Evolutionary conservation across 2,329 filamentous ascomycete species (phyloP).

Genomic region (Cladosporium colombiae): DNA sequence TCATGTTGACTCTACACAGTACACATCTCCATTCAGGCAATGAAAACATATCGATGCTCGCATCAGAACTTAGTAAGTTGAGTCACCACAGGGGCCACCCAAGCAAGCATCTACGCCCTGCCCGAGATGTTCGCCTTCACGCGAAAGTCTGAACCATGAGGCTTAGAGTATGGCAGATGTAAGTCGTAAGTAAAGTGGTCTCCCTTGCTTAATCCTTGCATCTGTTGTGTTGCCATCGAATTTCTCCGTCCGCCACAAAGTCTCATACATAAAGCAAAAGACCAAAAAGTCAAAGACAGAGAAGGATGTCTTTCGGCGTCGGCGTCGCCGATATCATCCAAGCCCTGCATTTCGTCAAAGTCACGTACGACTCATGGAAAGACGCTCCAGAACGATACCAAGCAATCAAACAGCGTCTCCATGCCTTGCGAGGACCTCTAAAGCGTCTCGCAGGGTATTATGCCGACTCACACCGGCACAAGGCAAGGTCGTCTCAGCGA

Average conservation of each 20-base stretch:
- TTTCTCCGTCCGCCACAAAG: neutral
- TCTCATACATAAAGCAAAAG: neutral
- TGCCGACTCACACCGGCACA: neutral
- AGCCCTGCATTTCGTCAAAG: neutral
- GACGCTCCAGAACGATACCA: conserved; percentile 7
- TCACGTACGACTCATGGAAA: conserved; percentile 1
- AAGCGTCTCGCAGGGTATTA: neutral
- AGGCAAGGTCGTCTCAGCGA: neutral
- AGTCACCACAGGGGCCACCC: conserved; percentile 1
- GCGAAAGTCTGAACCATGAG: neutral
- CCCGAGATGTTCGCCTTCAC: neutral
- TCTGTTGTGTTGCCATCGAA: neutral
- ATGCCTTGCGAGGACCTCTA: neutral
- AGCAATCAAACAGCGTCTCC: conserved; percentile 1
- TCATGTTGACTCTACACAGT: neutral
- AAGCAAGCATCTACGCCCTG: neutral
- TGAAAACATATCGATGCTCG: neutral
- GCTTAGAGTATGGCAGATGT: neutral
- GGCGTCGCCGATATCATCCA: neutral
- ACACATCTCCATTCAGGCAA: neutral
- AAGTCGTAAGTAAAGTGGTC: neutral
- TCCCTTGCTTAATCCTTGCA: neutral
- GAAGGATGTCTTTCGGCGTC: neutral
- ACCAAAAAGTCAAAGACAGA: neutral
- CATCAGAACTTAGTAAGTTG: neutral